A percentile compares a stretch with the other conserved stretches of the same genome.
Evolutionary conservation across 495 filamentous ascomycete species (phyloP).

Genomic region (Neurospora sp.): DNA sequence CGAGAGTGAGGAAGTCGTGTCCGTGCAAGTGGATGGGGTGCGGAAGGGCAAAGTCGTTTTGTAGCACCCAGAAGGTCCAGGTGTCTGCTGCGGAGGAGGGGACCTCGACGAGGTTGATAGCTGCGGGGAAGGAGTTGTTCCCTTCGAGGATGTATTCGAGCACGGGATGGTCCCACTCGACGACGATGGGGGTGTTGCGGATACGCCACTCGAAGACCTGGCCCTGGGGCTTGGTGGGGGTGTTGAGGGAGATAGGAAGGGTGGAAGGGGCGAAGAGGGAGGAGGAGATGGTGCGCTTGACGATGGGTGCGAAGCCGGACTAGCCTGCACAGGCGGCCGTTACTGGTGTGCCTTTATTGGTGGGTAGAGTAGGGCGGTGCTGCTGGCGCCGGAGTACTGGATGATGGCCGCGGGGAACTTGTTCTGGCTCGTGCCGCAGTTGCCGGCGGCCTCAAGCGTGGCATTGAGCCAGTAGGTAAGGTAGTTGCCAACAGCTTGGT

Average conservation of each 20-base stretch:
- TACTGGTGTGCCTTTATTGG: neutral
- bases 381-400: slow-evolving; percentile 27
- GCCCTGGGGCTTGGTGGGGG: slow-evolving; percentile 4
- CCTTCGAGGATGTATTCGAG: slow-evolving; percentile 21
- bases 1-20: slow-evolving; percentile 48
- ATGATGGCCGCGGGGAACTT: slow-evolving; percentile 22
- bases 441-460: slow-evolving; percentile 14
- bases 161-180: slow-evolving; percentile 29
- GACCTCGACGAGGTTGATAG: slow-evolving; percentile 22
- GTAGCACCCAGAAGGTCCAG: slow-evolving; percentile 27
- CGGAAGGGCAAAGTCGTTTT: slow-evolving; percentile 19
- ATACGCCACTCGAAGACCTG: slow-evolving; percentile 26
- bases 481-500: slow-evolving; percentile 30
- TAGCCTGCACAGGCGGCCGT: too few relatives aligned
- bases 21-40: slow-evolving; percentile 51
- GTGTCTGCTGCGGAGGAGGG: slow-evolving; percentile 12
- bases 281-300: slow-evolving; percentile 11
- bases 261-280: slow-evolving; percentile 2
- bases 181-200: slow-evolving; percentile 17
- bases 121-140: slow-evolving; percentile 18
- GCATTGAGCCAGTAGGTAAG: slow-evolving; percentile 51
- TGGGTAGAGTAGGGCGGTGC: slow-evolving; percentile 14
- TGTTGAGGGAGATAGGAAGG: slow-evolving; percentile 5
- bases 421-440: slow-evolving; percentile 19
- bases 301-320: slow-evolving; percentile 10